Conservation (phyloP, 805 yeast species). For the Teunomyces cretensis region DNA sequence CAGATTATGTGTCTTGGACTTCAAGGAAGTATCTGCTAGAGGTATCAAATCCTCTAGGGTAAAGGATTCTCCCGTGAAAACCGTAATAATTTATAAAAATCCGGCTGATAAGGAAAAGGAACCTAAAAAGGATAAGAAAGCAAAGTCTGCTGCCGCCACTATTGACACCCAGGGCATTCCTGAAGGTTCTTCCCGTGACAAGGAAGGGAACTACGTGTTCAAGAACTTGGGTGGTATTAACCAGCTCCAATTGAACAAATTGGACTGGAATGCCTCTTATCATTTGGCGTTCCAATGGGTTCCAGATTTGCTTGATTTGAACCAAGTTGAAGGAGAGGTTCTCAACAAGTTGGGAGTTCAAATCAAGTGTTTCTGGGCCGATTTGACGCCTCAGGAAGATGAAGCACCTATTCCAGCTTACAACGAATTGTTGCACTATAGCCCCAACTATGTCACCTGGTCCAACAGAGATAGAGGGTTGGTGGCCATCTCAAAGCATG, state of each 20-base stretch:
- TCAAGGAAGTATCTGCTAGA: conserved; percentile 48
- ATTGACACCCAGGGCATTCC: conserved; percentile 27
- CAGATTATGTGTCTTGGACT: conserved; percentile 62
- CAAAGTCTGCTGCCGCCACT: conserved; percentile 9
- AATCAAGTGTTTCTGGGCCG: conserved; percentile 78
- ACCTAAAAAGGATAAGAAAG: conserved; percentile 17
- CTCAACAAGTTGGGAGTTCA: conserved; percentile 50
- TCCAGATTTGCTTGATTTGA: conserved; percentile 54
- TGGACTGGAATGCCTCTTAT: conserved; percentile 57
- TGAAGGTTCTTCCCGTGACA: conserved; percentile 45
- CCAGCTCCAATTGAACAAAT: conserved; percentile 60
- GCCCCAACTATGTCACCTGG: conserved; percentile 65
- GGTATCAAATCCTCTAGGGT: conserved; percentile 20
- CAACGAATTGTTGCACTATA: conserved; percentile 64
- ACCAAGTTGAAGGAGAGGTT: conserved; percentile 17
- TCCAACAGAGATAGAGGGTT: conserved; percentile 69
- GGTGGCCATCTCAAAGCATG: conserved; percentile 53
- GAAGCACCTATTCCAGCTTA: conserved; percentile 61
- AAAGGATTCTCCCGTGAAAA: conserved; percentile 47
- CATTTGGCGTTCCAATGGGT: conserved; percentile 76
- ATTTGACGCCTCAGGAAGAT: conserved; percentile 47
- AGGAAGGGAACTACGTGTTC: conserved; percentile 45
- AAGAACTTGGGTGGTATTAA: conserved; percentile 65
- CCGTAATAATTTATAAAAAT: conserved; percentile 47
- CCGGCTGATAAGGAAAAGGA: conserved; percentile 24